Evolutionary conservation across 2,329 filamentous ascomycete species (phyloP).

Genomic region (Neofusicoccum kwambonambiense): DNA sequence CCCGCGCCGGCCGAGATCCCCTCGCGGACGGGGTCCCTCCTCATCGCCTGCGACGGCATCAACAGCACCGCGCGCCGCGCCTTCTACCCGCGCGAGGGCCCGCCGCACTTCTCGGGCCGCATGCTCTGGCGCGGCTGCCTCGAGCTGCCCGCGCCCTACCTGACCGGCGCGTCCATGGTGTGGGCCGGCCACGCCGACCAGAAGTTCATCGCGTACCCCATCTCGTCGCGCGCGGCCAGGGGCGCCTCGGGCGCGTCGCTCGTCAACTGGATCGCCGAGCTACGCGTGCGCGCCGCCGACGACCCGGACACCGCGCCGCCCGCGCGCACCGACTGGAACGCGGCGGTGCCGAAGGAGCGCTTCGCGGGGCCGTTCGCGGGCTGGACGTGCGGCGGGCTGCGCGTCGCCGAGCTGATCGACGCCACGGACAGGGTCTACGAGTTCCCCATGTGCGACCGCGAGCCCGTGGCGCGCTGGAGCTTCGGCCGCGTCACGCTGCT

Average conservation of each 20-base stretch:
- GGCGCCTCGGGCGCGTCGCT: slow-evolving; percentile 33
- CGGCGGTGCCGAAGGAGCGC: slow-evolving; percentile 40
- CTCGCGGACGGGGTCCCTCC: slow-evolving; percentile 33
- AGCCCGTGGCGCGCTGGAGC: slow-evolving; percentile 42
- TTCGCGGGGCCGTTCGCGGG: slow-evolving; percentile 42
- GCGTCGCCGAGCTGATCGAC: slow-evolving; percentile 44
- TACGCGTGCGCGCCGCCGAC: slow-evolving; percentile 42
- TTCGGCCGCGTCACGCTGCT: slow-evolving; percentile 39
- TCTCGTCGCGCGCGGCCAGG: slow-evolving; percentile 31
- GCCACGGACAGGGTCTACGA: slow-evolving; percentile 45
- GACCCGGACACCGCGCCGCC: slow-evolving; percentile 46
- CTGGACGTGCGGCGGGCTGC: slow-evolving; percentile 45
- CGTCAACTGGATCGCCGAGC: slow-evolving; percentile 50
- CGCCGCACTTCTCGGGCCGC: slow-evolving; percentile 46
- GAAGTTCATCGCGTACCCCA: slow-evolving; percentile 50
- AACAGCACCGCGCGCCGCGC: slow-evolving; percentile 43
- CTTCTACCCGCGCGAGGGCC: slow-evolving; percentile 46
- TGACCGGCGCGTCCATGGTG: slow-evolving; percentile 46
- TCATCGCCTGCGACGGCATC: slow-evolving; percentile 48
- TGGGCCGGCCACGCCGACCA: slow-evolving; percentile 50
- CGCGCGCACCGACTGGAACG: slow-evolving; percentile 42
- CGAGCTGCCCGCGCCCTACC: slow-evolving; percentile 38
- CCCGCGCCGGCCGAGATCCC: slow-evolving; percentile 29
- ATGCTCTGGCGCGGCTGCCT: slow-evolving; percentile 48
- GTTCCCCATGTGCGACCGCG: slow-evolving; percentile 50